A percentile compares a stretch with the other conserved stretches of the same genome.
phyloP scores from a whole-genome alignment of 2,329 filamentous ascomycete genomes.

The Colletotrichum costaricense region DNA sequence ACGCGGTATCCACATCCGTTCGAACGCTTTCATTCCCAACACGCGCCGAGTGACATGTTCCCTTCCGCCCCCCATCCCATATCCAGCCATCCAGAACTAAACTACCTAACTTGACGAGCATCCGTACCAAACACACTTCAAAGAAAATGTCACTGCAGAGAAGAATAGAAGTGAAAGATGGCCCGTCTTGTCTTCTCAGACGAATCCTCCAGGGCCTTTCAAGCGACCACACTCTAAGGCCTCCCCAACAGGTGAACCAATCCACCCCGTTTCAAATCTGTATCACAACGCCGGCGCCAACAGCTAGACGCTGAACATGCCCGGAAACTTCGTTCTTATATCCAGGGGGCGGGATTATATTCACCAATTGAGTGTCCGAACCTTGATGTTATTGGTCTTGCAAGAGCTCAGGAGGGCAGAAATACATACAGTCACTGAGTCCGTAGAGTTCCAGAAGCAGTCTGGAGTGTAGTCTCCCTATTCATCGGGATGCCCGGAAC shows the following conservation, averaged over 20 bases:
- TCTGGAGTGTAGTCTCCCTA: not conserved
- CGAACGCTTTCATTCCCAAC: not conserved
- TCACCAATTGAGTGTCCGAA: not conserved
- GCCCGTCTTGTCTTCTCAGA: no score
- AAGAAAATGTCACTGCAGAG: no score
- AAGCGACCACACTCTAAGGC: no score
- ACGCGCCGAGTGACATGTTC: not conserved
- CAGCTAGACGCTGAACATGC: not conserved
- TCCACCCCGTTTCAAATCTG: constrained; percentile 23
- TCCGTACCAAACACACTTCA: not conserved
- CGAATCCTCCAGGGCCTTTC: no score
- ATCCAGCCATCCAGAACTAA: not conserved
- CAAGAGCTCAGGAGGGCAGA: not conserved
- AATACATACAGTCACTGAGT: not conserved
- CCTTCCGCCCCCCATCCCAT: not conserved
- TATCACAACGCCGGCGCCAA: constrained; percentile 19
- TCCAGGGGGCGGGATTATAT: no score
- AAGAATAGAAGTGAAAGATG: no score
- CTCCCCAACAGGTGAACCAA: not conserved
- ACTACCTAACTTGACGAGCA: fast-evolving
- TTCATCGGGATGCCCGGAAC: constrained; percentile 5
- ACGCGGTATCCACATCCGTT: not conserved
- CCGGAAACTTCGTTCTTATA: no score
- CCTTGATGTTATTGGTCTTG: not conserved
- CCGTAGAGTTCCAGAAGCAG: not conserved